Conservation (phyloP, 345 rosid species). For the Eucalyptus fibrosa region DNA sequence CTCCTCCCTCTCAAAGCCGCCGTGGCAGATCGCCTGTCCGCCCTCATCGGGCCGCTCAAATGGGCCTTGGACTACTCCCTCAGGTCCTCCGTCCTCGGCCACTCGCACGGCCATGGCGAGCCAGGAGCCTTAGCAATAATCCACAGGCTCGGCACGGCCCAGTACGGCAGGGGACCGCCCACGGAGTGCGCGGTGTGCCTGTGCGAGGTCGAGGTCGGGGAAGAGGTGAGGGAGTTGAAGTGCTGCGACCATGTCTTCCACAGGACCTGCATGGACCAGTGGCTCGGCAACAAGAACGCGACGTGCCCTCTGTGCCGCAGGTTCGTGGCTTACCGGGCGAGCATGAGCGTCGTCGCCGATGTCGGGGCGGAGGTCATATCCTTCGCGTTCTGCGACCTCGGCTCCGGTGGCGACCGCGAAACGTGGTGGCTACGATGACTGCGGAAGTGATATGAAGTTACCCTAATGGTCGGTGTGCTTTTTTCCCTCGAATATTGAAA, state of each 20-base stretch:
- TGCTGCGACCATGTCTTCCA: constrained; percentile 28
- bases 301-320: constrained; percentile 33
- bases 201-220: constrained; percentile 4
- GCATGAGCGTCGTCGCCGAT: background rate
- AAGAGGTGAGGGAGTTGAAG: constrained; percentile 7
- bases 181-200: constrained; percentile 11
- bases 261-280: constrained; percentile 15
- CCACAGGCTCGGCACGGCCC: background rate
- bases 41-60: background rate
- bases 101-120: background rate
- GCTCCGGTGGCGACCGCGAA: background rate
- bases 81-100: background rate
- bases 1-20: background rate
- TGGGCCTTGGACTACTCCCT: background rate
- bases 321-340: background rate
- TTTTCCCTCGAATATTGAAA: background rate
- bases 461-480: background rate
- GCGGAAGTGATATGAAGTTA: background rate
- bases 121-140: background rate
- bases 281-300: background rate
- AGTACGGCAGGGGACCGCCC: background rate
- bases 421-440: constrained; percentile 27
- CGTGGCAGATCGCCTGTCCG: background rate
- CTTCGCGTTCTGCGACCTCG: background rate
- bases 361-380: background rate